A percentile compares a stretch with the other conserved stretches of the same genome.
phyloP scores from a whole-genome alignment of 208 protist genomes.

The Phytomonas sp. region DNA sequence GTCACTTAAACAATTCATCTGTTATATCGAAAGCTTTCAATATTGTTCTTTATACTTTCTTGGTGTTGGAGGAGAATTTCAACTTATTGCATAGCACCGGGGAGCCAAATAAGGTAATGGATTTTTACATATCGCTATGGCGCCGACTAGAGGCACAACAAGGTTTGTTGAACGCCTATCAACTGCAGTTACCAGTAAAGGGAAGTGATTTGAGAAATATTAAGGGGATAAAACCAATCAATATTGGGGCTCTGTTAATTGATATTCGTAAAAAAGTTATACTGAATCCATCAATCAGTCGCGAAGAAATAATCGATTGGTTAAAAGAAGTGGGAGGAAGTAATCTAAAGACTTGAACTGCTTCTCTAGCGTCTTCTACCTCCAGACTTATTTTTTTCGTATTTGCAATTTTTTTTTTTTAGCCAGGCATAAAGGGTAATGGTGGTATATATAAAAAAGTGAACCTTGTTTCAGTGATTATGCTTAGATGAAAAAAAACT shows the following conservation, averaged over 20 bases:
- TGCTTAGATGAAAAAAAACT: background rate
- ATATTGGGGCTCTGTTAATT: slow-evolving; percentile 43
- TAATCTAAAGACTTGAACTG: background rate
- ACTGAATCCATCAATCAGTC: slow-evolving; percentile 29
- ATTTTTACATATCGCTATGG: slow-evolving; percentile 23
- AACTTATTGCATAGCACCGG: slow-evolving; percentile 10
- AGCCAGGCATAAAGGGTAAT: background rate
- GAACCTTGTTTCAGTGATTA: background rate
- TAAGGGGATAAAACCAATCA: slow-evolving; percentile 27
- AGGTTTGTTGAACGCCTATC: slow-evolving; percentile 32
- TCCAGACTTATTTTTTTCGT: slow-evolving; percentile 2
- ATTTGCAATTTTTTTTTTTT: background rate
- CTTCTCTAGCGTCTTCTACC: background rate
- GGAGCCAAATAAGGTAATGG: background rate
- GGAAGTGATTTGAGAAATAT: slow-evolving; percentile 52
- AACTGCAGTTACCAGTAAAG: slow-evolving; percentile 43
- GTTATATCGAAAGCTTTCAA: slow-evolving; percentile 32
- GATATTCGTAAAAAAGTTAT: slow-evolving; percentile 44
- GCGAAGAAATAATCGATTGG: slow-evolving; percentile 16
- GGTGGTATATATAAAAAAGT: background rate
- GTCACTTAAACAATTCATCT: slow-evolving; percentile 43
- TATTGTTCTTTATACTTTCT: slow-evolving; percentile 52
- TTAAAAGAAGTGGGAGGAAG: slow-evolving; percentile 11
- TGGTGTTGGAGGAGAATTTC: slow-evolving; percentile 25
- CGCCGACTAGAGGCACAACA: slow-evolving; percentile 24